Conservation (phyloP, 768 basidiomycete species). For the Neoboletus magnificus region DNA sequence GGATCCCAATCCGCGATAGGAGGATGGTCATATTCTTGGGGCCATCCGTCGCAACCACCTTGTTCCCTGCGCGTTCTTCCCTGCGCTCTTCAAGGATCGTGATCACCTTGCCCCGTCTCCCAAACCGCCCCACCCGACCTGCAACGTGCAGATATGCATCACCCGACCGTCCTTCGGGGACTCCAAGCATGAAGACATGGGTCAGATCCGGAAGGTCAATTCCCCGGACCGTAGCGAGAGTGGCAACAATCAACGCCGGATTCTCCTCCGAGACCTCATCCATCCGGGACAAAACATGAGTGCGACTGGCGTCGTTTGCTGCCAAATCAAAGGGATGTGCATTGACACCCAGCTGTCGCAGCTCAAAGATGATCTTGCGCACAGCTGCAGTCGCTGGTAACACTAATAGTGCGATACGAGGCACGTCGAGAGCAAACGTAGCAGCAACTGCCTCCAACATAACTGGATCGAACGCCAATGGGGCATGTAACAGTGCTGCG, state of each 20-base stretch:
- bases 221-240: slow-evolving; percentile 67
- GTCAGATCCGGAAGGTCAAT: slow-evolving; percentile 67
- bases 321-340: slow-evolving; percentile 59
- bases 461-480: slow-evolving; percentile 53
- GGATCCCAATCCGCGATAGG: slow-evolving; percentile 42
- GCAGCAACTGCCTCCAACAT: slow-evolving; percentile 67
- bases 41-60: slow-evolving; percentile 29
- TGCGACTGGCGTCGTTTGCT: slow-evolving; percentile 40
- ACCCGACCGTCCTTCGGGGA: slow-evolving; percentile 48
- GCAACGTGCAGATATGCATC: slow-evolving; percentile 69
- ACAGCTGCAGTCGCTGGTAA: slow-evolving; percentile 61
- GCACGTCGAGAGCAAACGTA: slow-evolving; percentile 71
- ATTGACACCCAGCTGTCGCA: slow-evolving; percentile 63
- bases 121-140: slow-evolving; percentile 75
- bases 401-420: slow-evolving; percentile 62
- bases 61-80: slow-evolving; percentile 30
- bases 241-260: slow-evolving; percentile 65
- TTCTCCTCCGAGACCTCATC: slow-evolving; percentile 38
- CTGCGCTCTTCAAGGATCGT: slow-evolving; percentile 47
- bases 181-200: slow-evolving; percentile 72
- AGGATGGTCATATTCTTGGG: slow-evolving; percentile 43
- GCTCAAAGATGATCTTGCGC: slow-evolving; percentile 59
- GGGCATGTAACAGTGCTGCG: slow-evolving; percentile 43
- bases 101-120: slow-evolving; percentile 62
- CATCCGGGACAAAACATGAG: slow-evolving; percentile 39